A percentile compares a stretch with the other conserved stretches of the same genome.
Evolutionary conservation across 2,329 filamentous ascomycete genomes (phyloP).

Genomic region (Aspergillus sp.): DNA sequence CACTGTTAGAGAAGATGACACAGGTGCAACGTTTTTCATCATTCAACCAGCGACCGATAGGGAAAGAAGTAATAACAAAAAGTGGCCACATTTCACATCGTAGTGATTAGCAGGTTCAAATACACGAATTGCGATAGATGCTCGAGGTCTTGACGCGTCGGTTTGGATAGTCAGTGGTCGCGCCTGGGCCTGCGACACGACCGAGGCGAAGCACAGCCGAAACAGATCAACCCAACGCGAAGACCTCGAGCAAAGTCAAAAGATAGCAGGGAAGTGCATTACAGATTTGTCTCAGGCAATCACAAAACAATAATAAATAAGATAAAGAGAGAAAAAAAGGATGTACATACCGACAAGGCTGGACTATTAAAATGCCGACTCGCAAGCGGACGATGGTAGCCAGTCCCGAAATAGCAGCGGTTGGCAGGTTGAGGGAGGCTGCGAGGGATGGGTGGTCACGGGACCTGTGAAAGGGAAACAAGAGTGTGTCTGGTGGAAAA

Average conservation of each 20-base stretch:
- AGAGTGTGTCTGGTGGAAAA: not conserved
- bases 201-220: constrained; percentile 18
- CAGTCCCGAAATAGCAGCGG: constrained; percentile 40
- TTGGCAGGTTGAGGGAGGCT: constrained; percentile 27
- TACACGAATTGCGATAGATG: constrained; percentile 8
- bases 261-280: not conserved
- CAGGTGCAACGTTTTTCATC: constrained; percentile 14
- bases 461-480: constrained; percentile 20
- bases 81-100: constrained; percentile 7
- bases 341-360: constrained; percentile 44
- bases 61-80: constrained; percentile 2
- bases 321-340: constrained; percentile 14
- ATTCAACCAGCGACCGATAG: constrained; percentile 28
- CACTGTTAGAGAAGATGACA: constrained; percentile 25
- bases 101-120: not conserved
- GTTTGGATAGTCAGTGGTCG: constrained; percentile 20
- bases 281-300: not conserved
- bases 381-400: constrained; percentile 37
- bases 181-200: constrained; percentile 27
- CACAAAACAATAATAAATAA: not conserved
- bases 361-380: constrained; percentile 41
- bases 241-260: constrained; percentile 8
- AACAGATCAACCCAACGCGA: constrained; percentile 20
- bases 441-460: constrained; percentile 26
- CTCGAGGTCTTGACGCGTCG: constrained; percentile 27